Evolutionary conservation across 768 basidiomycete genomes (phyloP), one percentile per base, ranked within the genome.

Genomic region (Auricularia sp.): DNA sequence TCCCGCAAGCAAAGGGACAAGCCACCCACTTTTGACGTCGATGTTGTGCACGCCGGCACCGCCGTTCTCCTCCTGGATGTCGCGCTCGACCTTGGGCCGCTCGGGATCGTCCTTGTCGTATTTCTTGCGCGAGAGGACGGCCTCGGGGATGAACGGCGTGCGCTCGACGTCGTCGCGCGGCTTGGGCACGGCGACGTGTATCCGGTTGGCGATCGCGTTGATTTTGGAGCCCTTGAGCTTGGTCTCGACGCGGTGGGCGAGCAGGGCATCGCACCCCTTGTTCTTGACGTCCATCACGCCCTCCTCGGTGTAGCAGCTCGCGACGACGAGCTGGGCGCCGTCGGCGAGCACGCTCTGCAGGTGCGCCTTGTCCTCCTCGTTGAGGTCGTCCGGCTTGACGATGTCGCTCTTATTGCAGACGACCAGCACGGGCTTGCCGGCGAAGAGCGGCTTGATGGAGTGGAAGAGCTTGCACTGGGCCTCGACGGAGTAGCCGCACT

Each of bases 391-490:
- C 34, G 95, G 84, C 61, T 94, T 88, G 70, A 80, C 89, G 65
- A 98, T 87, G 73, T 99, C 97, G 70, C 94, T 88, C 83, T 99
- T 99, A 85, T 99, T 99, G 76, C 98, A 87, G 70, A 98, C 95
- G 42, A 99, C 87, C 65, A 99, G 71, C 58, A 89, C 91, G 51
- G 95, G 96, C 77, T 98, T 98, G 75, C 89, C 89, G 63, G 82
- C 80, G 77, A 99, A 99, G 61, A 99, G 85, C 45, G 97, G 97
- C 77, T 98, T 98, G 79, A 99, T 98, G 62, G 97, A 98, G 75
- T 98, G 92, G 86, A 95, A 98, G 68, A 98, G 87, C 81, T 97
- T 91, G 82, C 94, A 97, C 91, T 98, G 71, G 54, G 96, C 97
- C 77, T 97, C 97, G 67, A 98, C 83, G 4, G 90, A 87, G 79